phyloP scores from a whole-genome alignment of 73 alveolate species.

The Paraurostyla sp. region DNA sequence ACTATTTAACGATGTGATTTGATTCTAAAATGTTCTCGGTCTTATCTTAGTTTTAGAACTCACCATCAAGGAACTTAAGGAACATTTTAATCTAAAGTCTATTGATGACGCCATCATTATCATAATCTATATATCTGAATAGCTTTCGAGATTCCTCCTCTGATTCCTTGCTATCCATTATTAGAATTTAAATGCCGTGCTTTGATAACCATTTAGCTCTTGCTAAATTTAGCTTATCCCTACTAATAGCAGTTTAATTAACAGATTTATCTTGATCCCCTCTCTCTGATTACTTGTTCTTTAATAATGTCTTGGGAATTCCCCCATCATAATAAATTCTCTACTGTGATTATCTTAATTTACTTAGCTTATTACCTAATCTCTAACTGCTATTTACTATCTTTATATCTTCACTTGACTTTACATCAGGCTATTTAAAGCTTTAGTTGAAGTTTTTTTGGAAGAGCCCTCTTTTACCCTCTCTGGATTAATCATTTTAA shows the following conservation, averaged over 20 bases:
- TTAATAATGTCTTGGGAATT: slow-evolving; percentile 9
- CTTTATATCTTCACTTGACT: too few relatives aligned
- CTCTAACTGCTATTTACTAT: neutral
- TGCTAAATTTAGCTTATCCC: slow-evolving; percentile 12
- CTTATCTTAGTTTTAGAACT: neutral
- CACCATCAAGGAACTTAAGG: slow-evolving; percentile 1
- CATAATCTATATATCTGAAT: slow-evolving; percentile 25
- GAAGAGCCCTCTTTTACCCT: too few relatives aligned
- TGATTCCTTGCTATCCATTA: slow-evolving; percentile 30
- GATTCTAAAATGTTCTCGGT: neutral
- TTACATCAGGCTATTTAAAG: too few relatives aligned
- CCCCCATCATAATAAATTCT: slow-evolving; percentile 23
- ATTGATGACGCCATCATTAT: slow-evolving; percentile 10
- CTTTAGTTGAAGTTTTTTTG: too few relatives aligned
- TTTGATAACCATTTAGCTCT: slow-evolving; percentile 17
- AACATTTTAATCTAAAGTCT: neutral
- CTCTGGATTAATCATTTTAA: too few relatives aligned
- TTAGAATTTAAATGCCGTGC: slow-evolving; percentile 2
- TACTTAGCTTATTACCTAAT: neutral
- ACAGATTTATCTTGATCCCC: too few relatives aligned
- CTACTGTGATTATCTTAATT: slow-evolving; percentile 12
- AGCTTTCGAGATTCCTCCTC: slow-evolving; percentile 23
- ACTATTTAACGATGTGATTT: neutral
- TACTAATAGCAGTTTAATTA: neutral
- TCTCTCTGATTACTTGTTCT: too few relatives aligned